Base-by-base conservation (phyloP, 345 rosid species). In the Rubroshorea leprosula region DNA sequence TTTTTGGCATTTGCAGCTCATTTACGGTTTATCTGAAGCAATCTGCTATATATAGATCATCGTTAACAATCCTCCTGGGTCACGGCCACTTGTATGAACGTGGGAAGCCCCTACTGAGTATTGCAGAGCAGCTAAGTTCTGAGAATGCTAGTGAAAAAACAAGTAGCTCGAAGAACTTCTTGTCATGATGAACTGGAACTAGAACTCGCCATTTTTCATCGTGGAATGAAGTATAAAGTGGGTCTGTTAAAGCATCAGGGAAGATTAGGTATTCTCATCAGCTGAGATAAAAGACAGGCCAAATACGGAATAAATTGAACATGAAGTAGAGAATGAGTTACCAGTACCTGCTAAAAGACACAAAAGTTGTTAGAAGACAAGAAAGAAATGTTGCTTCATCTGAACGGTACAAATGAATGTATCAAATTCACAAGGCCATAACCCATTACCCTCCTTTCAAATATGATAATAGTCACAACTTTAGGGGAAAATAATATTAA, bases 141-240 rank as follows among this genome's bases (percentile, higher is more conserved):
- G 95, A 95, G 58, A 89, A 70, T n/a, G 98, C 95, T 72, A 83
- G 95, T n/a, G 96, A 89, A 74, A 78, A 86, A 10, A 89, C 95
- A 44, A 86, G 93, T 2, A 86, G 73, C 76, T 89, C 98, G 55
- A 92, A 83, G 64, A 92, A 76, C 70, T 76, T 92, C 57, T 46
- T 63, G 69, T 92, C 95, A 16, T 92, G 93, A 65, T 64, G 84
- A 68, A 81, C n/a, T n/a, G n/a, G n/a, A n/a, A n/a, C n/a, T 83
- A 0, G 81, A 71, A 86, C 78, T 41, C 98, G 96, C 93, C 93
- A 89, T 66, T 89, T 93, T 65, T 81, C 75, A 54, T 89, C 98
- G 12, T 92, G 95, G 68, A 84, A 89, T 65, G 79, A 63, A 46
- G 64, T 72, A 64, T 84, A 92, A 58, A 78, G 72, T 20, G 86